These are phyloP conservation scores for Globisporangium solare DNA, from an alignment of 352 stramenopile genomes.

Conservation along the genomic window DNA sequence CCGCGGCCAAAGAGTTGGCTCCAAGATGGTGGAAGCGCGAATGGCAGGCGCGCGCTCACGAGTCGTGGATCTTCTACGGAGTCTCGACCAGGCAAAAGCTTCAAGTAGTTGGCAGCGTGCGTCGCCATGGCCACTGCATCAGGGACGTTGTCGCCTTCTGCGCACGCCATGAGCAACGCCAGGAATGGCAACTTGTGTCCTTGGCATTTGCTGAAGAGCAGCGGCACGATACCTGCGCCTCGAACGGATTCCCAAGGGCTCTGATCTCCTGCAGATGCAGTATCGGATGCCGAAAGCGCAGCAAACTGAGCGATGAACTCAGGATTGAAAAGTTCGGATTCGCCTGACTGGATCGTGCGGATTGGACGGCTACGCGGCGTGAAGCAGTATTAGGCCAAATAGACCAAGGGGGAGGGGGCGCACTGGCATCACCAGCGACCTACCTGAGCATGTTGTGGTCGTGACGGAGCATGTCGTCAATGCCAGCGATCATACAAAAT, in stretches of 20 bases:
- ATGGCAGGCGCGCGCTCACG: conserved; percentile 15
- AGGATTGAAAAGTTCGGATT: conserved; percentile 22
- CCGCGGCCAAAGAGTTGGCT: conserved; percentile 59
- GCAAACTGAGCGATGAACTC: conserved; percentile 37
- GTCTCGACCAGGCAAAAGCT: conserved; percentile 10
- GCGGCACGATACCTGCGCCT: conserved; percentile 50
- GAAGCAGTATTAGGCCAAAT: not conserved
- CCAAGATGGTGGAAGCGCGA: conserved; percentile 57
- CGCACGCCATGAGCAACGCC: conserved; percentile 61
- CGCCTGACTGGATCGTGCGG: conserved; percentile 41
- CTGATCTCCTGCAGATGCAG: not conserved
- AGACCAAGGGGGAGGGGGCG: too few species aligned
- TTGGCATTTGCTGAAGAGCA: conserved; percentile 39
- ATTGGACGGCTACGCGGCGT: conserved; percentile 40
- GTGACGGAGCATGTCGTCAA: conserved; percentile 79
- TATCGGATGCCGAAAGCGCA: conserved; percentile 17
- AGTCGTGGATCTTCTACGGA: not conserved
- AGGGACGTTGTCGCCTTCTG: conserved; percentile 78
- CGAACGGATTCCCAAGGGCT: conserved; percentile 38
- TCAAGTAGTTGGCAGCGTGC: conserved; percentile 45
- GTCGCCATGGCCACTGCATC: conserved; percentile 54
- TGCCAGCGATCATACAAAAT: conserved; percentile 56
- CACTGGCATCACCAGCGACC: too few species aligned
- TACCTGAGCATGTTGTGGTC: conserved; percentile 67
- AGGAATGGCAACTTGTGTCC: conserved; percentile 36